Conservation (phyloP, 257 asterid genomes). For the Thymus quinquecostatus region DNA sequence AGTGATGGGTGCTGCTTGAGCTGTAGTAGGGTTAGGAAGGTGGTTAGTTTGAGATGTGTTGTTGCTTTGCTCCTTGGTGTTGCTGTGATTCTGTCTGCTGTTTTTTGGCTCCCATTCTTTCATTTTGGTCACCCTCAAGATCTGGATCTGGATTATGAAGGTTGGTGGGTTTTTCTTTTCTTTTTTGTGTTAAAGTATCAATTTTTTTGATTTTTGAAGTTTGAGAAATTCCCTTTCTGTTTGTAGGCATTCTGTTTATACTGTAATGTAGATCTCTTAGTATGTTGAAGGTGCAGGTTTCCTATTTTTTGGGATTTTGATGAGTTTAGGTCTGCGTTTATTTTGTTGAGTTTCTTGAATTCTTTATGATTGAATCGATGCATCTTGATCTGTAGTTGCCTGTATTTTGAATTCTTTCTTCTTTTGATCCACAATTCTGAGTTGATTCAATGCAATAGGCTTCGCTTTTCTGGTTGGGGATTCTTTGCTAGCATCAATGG, state of each 20-base stretch:
- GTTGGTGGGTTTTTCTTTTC: conserved; percentile 37
- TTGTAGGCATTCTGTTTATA: conserved; percentile 22
- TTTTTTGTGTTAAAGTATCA: not conserved
- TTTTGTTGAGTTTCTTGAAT: conserved; percentile 13
- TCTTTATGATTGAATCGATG: conserved; percentile 16
- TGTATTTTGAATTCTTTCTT: conserved; percentile 14
- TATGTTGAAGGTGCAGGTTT: not conserved
- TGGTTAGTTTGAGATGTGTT: conserved; percentile 67
- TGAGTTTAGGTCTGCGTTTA: not conserved
- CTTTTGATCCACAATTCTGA: not conserved
- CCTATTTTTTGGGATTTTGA: conserved; percentile 7
- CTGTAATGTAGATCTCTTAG: conserved; percentile 33
- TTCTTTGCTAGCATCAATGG: not conserved
- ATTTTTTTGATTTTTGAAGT: not conserved
- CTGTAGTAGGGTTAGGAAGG: conserved; percentile 46
- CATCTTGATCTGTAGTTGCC: conserved; percentile 19
- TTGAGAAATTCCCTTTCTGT: not conserved
- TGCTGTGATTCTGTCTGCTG: conserved; percentile 70
- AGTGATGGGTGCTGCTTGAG: conserved; percentile 45
- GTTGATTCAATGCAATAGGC: not conserved
- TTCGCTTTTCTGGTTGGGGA: conserved; percentile 9
- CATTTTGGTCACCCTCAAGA: conserved; percentile 53
- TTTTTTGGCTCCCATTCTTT: conserved; percentile 77
- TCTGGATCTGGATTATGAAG: conserved; percentile 83
- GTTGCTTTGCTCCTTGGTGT: conserved; percentile 61